phyloP scores from a whole-genome alignment of 179 eudicot species.

The Pouteria campechiana region DNA sequence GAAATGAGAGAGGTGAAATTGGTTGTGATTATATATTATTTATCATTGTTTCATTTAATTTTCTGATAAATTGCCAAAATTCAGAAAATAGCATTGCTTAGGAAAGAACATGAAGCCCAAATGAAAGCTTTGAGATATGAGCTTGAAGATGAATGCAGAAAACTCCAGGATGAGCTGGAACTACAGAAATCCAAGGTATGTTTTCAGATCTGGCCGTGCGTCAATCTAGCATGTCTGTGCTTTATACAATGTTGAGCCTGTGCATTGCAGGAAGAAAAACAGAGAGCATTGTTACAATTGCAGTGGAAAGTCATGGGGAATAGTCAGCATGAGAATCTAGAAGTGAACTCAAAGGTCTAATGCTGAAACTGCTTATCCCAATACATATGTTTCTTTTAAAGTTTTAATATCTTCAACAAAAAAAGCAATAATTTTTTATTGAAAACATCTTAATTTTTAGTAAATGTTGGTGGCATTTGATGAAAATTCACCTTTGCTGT shows the following conservation, averaged over 20 bases:
- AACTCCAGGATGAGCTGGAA: slow-evolving; percentile 84
- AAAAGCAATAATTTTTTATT: too few species aligned
- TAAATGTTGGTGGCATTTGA: too few species aligned
- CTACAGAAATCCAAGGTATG: slow-evolving; percentile 70
- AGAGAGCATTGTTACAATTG: slow-evolving; percentile 73
- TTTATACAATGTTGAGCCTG: slow-evolving; percentile 5
- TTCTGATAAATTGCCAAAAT: too few species aligned
- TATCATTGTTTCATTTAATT: not conserved
- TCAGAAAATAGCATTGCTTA: slow-evolving; percentile 51
- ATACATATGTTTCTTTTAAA: too few species aligned
- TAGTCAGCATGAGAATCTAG: slow-evolving; percentile 80
- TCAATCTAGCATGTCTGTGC: not conserved
- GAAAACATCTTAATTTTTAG: too few species aligned
- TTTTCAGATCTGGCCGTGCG: slow-evolving; percentile 3
- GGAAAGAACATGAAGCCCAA: slow-evolving; percentile 77
- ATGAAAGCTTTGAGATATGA: slow-evolving; percentile 59
- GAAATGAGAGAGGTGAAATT: slow-evolving; percentile 63
- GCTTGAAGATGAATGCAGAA: slow-evolving; percentile 66
- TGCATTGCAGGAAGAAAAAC: slow-evolving; percentile 79
- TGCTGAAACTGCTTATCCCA: not conserved
- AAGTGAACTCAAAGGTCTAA: slow-evolving; percentile 76
- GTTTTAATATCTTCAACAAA: too few species aligned
- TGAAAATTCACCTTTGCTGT: too few species aligned
- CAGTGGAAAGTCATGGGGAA: slow-evolving; percentile 97
- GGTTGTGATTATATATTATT: not conserved